phyloP scores from a whole-genome alignment of 2,329 filamentous ascomycete species.

The Incumbomyces lentus region DNA sequence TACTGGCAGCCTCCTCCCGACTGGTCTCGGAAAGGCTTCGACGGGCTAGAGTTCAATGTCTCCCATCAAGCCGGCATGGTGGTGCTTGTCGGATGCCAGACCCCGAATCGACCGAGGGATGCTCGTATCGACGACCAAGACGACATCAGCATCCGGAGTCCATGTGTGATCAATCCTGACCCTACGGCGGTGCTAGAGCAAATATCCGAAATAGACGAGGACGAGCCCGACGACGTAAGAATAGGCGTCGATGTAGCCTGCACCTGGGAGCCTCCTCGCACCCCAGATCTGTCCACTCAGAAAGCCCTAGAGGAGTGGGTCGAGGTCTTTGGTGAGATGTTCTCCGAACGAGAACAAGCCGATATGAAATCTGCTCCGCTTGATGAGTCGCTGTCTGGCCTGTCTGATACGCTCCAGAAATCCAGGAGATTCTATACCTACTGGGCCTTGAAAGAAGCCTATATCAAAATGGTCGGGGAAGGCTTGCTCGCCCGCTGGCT shows the following conservation, averaged over 20 bases:
- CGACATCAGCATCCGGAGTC: background rate
- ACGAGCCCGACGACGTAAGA: conserved; percentile 9
- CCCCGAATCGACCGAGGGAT: conserved; percentile 12
- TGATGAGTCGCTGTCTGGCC: background rate
- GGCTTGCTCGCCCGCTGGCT: conserved; percentile 53
- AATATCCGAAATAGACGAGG: conserved; percentile 3
- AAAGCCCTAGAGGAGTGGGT: conserved; percentile 48
- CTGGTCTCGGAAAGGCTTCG: conserved; percentile 4
- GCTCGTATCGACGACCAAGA: background rate
- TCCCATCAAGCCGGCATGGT: conserved; percentile 55
- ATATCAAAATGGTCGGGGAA: conserved; percentile 57
- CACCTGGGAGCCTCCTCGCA: conserved; percentile 44
- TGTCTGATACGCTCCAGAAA: conserved; percentile 38
- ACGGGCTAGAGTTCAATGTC: conserved; percentile 51
- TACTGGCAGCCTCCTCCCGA: conserved; percentile 40
- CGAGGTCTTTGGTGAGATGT: conserved; percentile 50
- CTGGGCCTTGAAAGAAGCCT: conserved; percentile 57
- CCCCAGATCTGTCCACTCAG: conserved; percentile 37
- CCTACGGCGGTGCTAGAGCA: background rate
- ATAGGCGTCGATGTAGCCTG: conserved; percentile 55
- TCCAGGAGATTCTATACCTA: conserved; percentile 53
- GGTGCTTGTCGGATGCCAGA: conserved; percentile 43
- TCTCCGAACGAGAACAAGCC: conserved; percentile 44
- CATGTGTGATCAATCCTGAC: conserved; percentile 1
- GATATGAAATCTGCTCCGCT: conserved; percentile 39